phyloP scores from a whole-genome alignment of 805 yeast genomes.

The Pichia insulana region DNA sequence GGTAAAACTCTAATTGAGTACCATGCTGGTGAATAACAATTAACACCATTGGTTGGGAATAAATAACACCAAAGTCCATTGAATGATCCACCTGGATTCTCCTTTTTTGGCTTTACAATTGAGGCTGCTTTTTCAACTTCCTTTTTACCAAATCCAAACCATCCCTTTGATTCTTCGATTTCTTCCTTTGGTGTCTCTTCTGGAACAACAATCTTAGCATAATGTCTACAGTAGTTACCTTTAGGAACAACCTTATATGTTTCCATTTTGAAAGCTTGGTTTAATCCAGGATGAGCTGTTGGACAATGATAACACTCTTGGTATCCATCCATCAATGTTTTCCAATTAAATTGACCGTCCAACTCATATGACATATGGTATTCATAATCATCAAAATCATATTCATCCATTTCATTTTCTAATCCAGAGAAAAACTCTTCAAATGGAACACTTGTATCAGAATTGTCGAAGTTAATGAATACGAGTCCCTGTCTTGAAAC shows the following conservation, averaged over 20 bases:
- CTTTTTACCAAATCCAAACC: slow-evolving; percentile 46
- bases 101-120: slow-evolving; percentile 22
- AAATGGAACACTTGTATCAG: slow-evolving; percentile 37
- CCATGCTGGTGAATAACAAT: slow-evolving; percentile 62
- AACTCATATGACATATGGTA: slow-evolving; percentile 58
- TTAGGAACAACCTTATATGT: slow-evolving; percentile 59
- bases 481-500: slow-evolving; percentile 48
- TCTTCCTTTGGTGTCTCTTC: slow-evolving; percentile 26
- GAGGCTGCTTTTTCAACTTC: slow-evolving; percentile 13
- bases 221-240: slow-evolving; percentile 52
- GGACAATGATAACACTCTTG: slow-evolving; percentile 66
- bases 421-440: slow-evolving; percentile 46
- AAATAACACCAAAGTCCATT: slow-evolving; percentile 57
- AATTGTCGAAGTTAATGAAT: slow-evolving; percentile 45
- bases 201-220: slow-evolving; percentile 40
- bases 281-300: slow-evolving; percentile 56
- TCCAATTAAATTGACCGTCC: slow-evolving; percentile 59
- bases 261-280: slow-evolving; percentile 50
- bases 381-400: slow-evolving; percentile 51
- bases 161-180: slow-evolving; percentile 29
- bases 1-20: slow-evolving; percentile 55
- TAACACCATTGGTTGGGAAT: slow-evolving; percentile 52
- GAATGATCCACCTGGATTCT: slow-evolving; percentile 52
- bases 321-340: slow-evolving; percentile 59
- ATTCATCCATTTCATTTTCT: slow-evolving; percentile 44